Evolutionary conservation across 129 eudicot species (phyloP).

Genomic region (Daucus carota): DNA sequence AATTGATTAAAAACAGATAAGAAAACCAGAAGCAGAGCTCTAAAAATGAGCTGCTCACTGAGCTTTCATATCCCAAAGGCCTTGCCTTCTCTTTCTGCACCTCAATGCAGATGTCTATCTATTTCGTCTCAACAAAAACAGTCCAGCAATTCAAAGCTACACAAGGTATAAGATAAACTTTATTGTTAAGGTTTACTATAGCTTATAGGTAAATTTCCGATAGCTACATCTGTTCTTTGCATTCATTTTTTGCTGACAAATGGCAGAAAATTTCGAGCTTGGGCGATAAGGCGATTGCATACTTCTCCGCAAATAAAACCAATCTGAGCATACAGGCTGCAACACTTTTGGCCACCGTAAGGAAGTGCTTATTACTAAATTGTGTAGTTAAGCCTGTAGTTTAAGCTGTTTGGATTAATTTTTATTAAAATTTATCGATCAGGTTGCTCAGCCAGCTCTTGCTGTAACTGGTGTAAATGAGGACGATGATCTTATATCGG

Average conservation of each 20-base stretch:
- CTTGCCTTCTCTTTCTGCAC: slow-evolving; percentile 47
- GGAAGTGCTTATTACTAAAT: background rate
- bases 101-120: slow-evolving; percentile 30
- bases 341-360: slow-evolving; percentile 55
- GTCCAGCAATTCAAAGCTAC: slow-evolving; percentile 23
- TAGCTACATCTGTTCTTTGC: background rate
- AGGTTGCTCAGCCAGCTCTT: slow-evolving; percentile 66
- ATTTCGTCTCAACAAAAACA: slow-evolving; percentile 27
- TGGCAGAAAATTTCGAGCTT: slow-evolving; percentile 29
- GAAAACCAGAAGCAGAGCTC: slow-evolving; percentile 28
- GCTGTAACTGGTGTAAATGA: slow-evolving; percentile 73
- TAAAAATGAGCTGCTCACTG: slow-evolving; percentile 52
- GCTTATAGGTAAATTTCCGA: background rate
- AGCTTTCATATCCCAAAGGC: slow-evolving; percentile 64
- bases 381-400: background rate
- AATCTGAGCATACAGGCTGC: slow-evolving; percentile 52
- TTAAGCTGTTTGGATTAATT: background rate
- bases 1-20: slow-evolving; percentile 20
- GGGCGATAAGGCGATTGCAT: slow-evolving; percentile 16
- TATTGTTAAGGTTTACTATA: too few species aligned
- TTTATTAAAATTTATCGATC: background rate
- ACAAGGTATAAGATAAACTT: background rate
- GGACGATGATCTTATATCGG: slow-evolving; percentile 51
- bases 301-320: slow-evolving; percentile 7
- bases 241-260: slow-evolving; percentile 3